Evolutionary conservation across 495 filamentous ascomycete species (phyloP), one percentile per base, ranked within the genome.

Genomic region (Podospora australis): DNA sequence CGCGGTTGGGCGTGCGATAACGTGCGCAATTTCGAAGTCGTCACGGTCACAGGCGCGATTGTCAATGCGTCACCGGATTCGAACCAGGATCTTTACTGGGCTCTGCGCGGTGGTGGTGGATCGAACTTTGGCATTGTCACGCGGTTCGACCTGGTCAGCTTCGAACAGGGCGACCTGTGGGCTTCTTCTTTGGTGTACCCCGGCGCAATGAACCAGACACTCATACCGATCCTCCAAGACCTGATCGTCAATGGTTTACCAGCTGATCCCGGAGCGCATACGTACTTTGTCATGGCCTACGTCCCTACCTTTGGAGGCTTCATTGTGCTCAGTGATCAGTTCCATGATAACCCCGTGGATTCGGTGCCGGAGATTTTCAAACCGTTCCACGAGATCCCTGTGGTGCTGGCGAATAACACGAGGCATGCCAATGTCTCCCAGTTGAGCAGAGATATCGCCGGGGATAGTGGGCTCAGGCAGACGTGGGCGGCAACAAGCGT

Each of bases 61-160:
- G 62, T 79, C 10, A 53, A 63, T 8, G 74, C 67, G 4, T 75
- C 67, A 49, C 49, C 63, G 30, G 54, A 45, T 9, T 49, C 41
- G 13, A 59, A 78, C 58, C 16, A 54, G 3, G 74, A 82, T 55
- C 68, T 84, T 1, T 81, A 66, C 66, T 73, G 71, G 67, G 78
- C 79, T 17, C 58, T 83, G 46, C 78, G 78, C 57, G 78, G 77
- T 3, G 79, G 78, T 2, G 78, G 78, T 13, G 70, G 66, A 46
- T 76, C 72, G 53, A 81, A 77, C 62, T 79, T 80, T 41, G 78
- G 79, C 6, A 62, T 81, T 2, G 75, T 79, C 17, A 79, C 77
- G 3, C 43, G 55, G 13, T 56, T 67, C 50, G 55, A 65, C 36
- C 23, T 70, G 4, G 48, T 29, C 10, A 26, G 54, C 3, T 63